phyloP scores from a whole-genome alignment of 768 basidiomycete species.

The Kwoniella dendrophila region DNA sequence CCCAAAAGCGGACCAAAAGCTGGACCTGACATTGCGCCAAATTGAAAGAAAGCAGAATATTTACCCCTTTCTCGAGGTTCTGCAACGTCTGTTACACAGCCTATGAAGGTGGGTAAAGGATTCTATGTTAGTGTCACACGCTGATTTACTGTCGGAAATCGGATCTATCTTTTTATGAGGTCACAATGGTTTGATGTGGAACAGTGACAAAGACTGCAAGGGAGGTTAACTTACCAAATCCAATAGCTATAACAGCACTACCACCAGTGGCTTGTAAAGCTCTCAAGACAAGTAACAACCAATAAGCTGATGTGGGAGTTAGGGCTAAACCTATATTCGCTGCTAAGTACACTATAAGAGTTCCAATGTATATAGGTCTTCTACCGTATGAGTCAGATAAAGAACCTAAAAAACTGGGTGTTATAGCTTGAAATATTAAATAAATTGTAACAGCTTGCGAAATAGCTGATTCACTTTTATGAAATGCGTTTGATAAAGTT shows the following conservation, averaged over 20 bases:
- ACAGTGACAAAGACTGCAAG: slow-evolving; percentile 58
- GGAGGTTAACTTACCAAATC: slow-evolving; percentile 71
- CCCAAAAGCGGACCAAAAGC: slow-evolving; percentile 31
- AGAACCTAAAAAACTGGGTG: slow-evolving; percentile 68
- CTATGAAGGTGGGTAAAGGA: slow-evolving; percentile 45
- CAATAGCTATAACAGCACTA: slow-evolving; percentile 25
- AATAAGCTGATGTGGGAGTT: slow-evolving; percentile 67
- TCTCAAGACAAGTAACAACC: slow-evolving; percentile 77
- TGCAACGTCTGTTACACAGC: slow-evolving; percentile 77
- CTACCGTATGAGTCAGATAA: slow-evolving; percentile 60
- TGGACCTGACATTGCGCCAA: slow-evolving; percentile 37
- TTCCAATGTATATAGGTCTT: slow-evolving; percentile 59
- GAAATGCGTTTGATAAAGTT: slow-evolving; percentile 65
- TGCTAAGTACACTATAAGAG: slow-evolving; percentile 65
- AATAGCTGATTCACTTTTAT: slow-evolving; percentile 70
- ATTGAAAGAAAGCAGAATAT: slow-evolving; percentile 68
- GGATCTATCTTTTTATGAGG: too few species aligned
- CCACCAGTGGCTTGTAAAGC: slow-evolving; percentile 62
- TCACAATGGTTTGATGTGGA: slow-evolving; percentile 73
- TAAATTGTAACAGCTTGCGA: slow-evolving; percentile 80
- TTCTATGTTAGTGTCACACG: too few species aligned
- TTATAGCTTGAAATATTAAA: slow-evolving; percentile 59
- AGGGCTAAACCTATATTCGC: slow-evolving; percentile 69
- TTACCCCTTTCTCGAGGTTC: slow-evolving; percentile 72
- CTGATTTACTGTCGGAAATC: too few species aligned